Evolutionary conservation across 2,329 filamentous ascomycete species (phyloP), one percentile per base, ranked within the genome.

Genomic region (Alternaria triticina): DNA sequence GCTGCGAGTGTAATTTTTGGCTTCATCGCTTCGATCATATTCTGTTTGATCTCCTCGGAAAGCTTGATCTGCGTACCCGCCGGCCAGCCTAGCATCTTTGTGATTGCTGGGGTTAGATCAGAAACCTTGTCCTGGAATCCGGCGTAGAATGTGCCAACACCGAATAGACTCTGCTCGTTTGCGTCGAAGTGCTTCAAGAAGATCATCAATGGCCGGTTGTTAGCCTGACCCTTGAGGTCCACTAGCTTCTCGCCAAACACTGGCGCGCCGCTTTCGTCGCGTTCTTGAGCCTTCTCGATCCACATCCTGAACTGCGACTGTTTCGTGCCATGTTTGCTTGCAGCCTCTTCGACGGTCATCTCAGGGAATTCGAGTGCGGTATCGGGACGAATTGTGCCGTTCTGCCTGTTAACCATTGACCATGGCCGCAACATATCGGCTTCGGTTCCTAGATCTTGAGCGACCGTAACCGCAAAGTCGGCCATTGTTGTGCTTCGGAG

Each of bases 321-420:
- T 83, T 85, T 91, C 72, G 84, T 97, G 82, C 82, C 93, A 77
- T 85, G 90, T 83, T 90, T 89, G 60, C 83, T 85, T 59, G 88
- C 85, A 3, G 89, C 89, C 67, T 97, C 94, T 67, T 85, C 81
- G 3, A 84, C 75, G 4, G 80, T 94, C 78, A 93, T 91, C 6
- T 90, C 86, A 2, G 89, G 82, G 74, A 97, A 94, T 77, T 88
- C 88, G 52, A 99, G 89, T 0, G 94, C 92, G 62, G 93, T 90
- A 76, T 99, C 96, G 0, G 96, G 96, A 17, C 96, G 89, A 40
- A 93, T 91, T 0, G 96, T 99, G 81, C 97, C 97, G 78, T 99
- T 99, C 79, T 99, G 96, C 11, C 96, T 91, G 77, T 97, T 98
- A 1, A 99, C 96, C 94, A 99, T 97, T 58, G 93, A 89, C 96